These are phyloP conservation scores for Leccinum uliginosum DNA, from an alignment of 768 basidiomycete species.

Conservation along the genomic window DNA sequence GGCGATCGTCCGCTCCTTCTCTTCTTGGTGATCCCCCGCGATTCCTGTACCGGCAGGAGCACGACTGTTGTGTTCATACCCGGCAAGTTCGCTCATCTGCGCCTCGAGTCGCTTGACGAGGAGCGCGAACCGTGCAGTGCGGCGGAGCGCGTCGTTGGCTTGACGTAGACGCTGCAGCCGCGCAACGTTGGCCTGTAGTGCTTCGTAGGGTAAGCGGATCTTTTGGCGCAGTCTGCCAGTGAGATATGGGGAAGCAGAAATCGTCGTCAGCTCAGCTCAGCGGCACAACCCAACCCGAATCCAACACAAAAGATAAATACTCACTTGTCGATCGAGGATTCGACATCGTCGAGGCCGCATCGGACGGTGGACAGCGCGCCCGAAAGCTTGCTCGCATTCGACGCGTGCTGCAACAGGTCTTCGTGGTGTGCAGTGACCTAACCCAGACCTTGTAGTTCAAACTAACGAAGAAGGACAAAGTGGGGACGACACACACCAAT, in stretches of 20 bases:
- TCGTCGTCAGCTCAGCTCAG: background rate
- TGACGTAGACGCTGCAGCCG: constrained; percentile 77
- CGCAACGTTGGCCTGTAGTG: constrained; percentile 64
- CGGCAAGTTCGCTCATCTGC: constrained; percentile 73
- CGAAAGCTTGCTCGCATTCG: constrained; percentile 65
- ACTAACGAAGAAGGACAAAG: background rate
- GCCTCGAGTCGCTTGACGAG: constrained; percentile 76
- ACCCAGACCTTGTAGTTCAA: background rate
- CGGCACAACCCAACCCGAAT: background rate
- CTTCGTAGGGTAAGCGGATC: constrained; percentile 79
- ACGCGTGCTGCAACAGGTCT: constrained; percentile 76
- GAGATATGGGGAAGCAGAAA: background rate
- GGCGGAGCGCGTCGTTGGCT: constrained; percentile 78
- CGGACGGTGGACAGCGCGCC: constrained; percentile 65
- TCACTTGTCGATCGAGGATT: constrained; percentile 73
- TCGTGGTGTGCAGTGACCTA: constrained; percentile 85
- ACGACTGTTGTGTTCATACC: constrained; percentile 1
- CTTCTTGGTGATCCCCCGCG: constrained; percentile 53
- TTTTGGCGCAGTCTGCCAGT: constrained; percentile 71
- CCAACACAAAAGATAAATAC: constrained; percentile 11
- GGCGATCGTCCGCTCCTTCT: constrained; percentile 82
- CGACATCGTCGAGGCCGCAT: constrained; percentile 68
- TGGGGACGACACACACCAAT: constrained; percentile 48
- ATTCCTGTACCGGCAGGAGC: background rate
- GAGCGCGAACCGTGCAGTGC: constrained; percentile 80